These are phyloP conservation scores for Fraxinus pennsylvanica DNA, from an alignment of 257 asterid genomes.

Conservation along the genomic window DNA sequence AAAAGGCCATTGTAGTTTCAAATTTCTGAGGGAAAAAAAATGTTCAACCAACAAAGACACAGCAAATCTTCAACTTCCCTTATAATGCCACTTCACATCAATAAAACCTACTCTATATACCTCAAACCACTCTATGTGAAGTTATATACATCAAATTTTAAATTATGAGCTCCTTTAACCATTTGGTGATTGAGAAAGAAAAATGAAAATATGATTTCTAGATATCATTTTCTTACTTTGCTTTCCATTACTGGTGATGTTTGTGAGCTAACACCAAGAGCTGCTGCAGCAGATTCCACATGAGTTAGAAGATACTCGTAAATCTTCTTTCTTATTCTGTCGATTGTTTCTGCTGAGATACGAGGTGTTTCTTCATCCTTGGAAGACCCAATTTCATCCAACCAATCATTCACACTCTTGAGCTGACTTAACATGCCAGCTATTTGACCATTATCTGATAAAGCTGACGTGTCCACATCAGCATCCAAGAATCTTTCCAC, in stretches of 20 bases:
- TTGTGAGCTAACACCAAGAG: conserved; percentile 73
- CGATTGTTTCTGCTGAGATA: conserved; percentile 63
- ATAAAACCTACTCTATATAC: neutral
- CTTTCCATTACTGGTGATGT: conserved; percentile 38
- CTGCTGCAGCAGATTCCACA: conserved; percentile 98
- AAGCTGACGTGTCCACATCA: conserved; percentile 66
- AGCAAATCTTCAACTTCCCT: neutral
- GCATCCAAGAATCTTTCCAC: conserved; percentile 91
- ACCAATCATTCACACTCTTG: conserved; percentile 94
- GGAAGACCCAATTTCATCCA: conserved; percentile 68
- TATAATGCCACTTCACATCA: neutral
- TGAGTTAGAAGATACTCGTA: conserved; percentile 95
- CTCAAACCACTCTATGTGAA: conserved; percentile 16
- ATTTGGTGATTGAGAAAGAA: conserved; percentile 24
- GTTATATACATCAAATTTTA: conserved; percentile 24
- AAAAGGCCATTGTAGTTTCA: neutral
- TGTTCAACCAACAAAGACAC: neutral
- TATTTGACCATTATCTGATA: conserved; percentile 86
- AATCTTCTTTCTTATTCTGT: conserved; percentile 91
- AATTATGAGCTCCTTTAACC: conserved; percentile 23
- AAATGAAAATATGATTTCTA: neutral
- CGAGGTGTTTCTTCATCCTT: conserved; percentile 65
- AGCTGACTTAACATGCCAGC: conserved; percentile 94
- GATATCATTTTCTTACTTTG: conserved; percentile 35
- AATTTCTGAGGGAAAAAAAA: neutral